A percentile compares a stretch with the other conserved stretches of the same genome.
Conservation (phyloP, 495 filamentous ascomycete species). For the Penicillium cinerascens region DNA sequence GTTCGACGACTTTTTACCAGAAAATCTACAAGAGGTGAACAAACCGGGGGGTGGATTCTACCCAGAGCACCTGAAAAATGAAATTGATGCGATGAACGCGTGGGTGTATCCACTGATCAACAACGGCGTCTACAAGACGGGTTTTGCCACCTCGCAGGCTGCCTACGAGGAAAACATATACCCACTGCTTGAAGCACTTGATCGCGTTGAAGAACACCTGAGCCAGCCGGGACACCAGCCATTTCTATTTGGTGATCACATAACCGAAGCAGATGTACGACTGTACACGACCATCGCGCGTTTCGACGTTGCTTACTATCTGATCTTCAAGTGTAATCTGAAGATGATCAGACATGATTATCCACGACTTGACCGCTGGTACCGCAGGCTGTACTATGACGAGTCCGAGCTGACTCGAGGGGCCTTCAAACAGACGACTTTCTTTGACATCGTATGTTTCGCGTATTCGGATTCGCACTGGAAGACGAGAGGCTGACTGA, state of each 20-base stretch:
- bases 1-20: conserved; percentile 58
- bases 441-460: conserved; percentile 54
- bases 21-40: conserved; percentile 41
- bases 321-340: conserved; percentile 69
- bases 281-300: conserved; percentile 63
- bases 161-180: conserved; percentile 59
- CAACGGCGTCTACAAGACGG: conserved; percentile 68
- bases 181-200: conserved; percentile 59
- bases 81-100: conserved; percentile 61
- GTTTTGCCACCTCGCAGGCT: conserved; percentile 62
- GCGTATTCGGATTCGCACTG: no score
- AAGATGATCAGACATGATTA: conserved; percentile 69
- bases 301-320: conserved; percentile 66
- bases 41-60: conserved; percentile 51
- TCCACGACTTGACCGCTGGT: conserved; percentile 65
- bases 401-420: conserved; percentile 46
- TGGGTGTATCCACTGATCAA: conserved; percentile 68
- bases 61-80: conserved; percentile 45
- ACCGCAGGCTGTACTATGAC: conserved; percentile 69
- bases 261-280: conserved; percentile 68
- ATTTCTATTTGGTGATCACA: conserved; percentile 59
- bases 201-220: conserved; percentile 62
- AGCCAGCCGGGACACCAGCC: conserved; percentile 44
- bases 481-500: background rate
- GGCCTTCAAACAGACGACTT: conserved; percentile 67